Conservation (phyloP, 495 filamentous ascomycete species). For the Cetradonia linearis region DNA sequence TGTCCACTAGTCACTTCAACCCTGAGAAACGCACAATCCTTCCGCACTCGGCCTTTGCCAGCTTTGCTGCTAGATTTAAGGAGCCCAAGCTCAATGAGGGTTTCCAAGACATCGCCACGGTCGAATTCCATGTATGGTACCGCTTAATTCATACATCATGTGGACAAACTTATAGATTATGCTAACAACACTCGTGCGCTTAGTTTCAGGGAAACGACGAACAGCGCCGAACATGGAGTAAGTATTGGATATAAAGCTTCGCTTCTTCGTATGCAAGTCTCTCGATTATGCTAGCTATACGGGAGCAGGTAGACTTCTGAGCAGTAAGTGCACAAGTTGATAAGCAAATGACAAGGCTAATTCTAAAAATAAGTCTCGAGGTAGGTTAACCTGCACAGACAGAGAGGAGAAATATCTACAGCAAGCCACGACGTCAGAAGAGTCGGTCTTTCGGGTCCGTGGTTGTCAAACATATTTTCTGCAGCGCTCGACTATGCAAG, state of each 20-base stretch:
- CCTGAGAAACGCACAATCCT: conserved; percentile 68
- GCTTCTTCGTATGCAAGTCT: not conserved
- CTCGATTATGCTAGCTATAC: not conserved
- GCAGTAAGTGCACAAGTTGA: not conserved
- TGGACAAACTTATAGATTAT: conserved; percentile 14
- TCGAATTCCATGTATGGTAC: conserved; percentile 53
- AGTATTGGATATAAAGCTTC: conserved; percentile 54
- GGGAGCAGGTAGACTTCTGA: not conserved
- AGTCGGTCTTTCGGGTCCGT: not conserved
- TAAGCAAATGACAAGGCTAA: conserved; percentile 1
- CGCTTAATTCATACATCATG: conserved; percentile 3
- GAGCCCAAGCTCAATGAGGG: conserved; percentile 67
- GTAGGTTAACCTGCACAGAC: not conserved
- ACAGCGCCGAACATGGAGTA: conserved; percentile 51
- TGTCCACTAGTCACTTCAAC: conserved; percentile 50
- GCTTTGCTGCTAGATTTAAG: conserved; percentile 58
- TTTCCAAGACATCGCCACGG: conserved; percentile 64
- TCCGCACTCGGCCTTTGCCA: conserved; percentile 68
- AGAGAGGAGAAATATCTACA: not conserved
- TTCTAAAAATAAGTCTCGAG: not conserved
- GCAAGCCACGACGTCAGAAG: conserved; percentile 4
- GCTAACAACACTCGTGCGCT: conserved; percentile 8
- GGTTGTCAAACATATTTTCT: conserved; percentile 1
- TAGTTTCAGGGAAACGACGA: conserved; percentile 49
- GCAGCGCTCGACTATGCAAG: conserved; percentile 8